Evolutionary conservation across 495 filamentous ascomycete genomes (phyloP).

Genomic region (Penicilliopsis zonata): DNA sequence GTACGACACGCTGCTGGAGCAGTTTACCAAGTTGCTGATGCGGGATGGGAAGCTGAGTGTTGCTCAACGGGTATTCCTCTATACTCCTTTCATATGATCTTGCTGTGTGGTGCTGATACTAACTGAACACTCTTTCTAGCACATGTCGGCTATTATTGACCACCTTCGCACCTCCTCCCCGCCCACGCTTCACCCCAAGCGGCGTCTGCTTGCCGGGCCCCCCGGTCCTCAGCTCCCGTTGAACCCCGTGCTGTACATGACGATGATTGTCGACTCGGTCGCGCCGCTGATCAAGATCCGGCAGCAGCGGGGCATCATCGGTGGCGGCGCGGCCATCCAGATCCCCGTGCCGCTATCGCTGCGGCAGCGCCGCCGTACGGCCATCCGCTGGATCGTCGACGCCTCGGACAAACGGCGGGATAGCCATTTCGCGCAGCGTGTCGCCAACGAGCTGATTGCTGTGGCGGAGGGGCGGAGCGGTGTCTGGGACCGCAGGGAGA

Average conservation of each 20-base stretch:
- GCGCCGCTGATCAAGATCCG: constrained; percentile 75
- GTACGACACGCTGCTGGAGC: constrained; percentile 70
- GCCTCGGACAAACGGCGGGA: constrained; percentile 59
- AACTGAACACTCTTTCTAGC: constrained; percentile 32
- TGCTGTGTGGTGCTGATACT: background rate
- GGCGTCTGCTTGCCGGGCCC: constrained; percentile 61
- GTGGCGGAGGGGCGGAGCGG: constrained; percentile 76
- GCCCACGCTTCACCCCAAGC: constrained; percentile 53
- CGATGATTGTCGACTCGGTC: constrained; percentile 89
- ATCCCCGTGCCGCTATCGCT: constrained; percentile 65
- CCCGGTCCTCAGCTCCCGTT: constrained; percentile 62
- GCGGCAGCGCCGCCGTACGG: constrained; percentile 63
- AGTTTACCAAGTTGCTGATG: constrained; percentile 88
- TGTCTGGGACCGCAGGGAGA: constrained; percentile 69
- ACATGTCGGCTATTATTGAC: constrained; percentile 76
- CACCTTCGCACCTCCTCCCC: constrained; percentile 75
- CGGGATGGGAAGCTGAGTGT: constrained; percentile 69
- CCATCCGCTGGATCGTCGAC: constrained; percentile 81
- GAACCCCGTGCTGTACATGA: constrained; percentile 68
- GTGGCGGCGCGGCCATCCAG: constrained; percentile 75
- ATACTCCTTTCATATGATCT: too few species aligned
- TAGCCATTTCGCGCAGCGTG: constrained; percentile 55
- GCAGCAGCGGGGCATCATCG: constrained; percentile 61
- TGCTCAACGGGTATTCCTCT: constrained; percentile 63
- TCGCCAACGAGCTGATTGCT: constrained; percentile 78